Percentiles rank a stretch among this genome's conserved stretches.
These are phyloP conservation scores for Amanita muscaria DNA, from an alignment of 768 basidiomycete genomes.

Conservation along the genomic window DNA sequence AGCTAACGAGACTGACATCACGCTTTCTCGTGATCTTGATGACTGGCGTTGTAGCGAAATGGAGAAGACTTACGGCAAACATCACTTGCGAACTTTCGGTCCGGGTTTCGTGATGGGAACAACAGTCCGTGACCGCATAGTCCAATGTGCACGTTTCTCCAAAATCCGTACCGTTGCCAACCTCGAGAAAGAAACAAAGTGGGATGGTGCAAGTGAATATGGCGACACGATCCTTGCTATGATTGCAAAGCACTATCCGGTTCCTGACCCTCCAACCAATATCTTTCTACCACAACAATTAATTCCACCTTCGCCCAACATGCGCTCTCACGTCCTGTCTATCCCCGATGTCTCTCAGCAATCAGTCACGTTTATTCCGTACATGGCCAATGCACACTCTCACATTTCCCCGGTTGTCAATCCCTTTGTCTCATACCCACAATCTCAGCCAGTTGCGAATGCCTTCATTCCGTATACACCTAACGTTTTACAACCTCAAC, in stretches of 20 bases:
- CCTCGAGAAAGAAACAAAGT: constrained; percentile 2
- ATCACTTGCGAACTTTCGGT: constrained; percentile 8
- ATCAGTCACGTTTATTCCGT: constrained; percentile 1
- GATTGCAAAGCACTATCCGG: constrained; percentile 1
- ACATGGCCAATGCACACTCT: constrained; percentile 1
- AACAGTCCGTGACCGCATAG: constrained; percentile 8
- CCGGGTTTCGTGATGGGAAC: constrained; percentile 15
- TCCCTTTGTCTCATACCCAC: background rate
- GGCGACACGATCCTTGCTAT: background rate
- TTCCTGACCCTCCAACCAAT: background rate
- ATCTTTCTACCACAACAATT: background rate
- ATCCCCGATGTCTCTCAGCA: constrained; percentile 1
- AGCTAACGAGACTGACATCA: background rate
- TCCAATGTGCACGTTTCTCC: background rate
- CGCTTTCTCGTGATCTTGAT: background rate
- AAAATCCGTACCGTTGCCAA: background rate
- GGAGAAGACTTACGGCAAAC: background rate
- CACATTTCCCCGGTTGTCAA: constrained; percentile 1
- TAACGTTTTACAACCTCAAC: background rate
- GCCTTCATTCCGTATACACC: background rate
- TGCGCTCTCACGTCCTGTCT: background rate
- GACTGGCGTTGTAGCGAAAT: background rate
- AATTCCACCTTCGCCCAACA: background rate
- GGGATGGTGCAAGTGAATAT: constrained; percentile 3
- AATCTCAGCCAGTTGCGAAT: constrained; percentile 1